phyloP scores from a whole-genome alignment of 2,329 filamentous ascomycete species.

The Talaromyces atroroseus region DNA sequence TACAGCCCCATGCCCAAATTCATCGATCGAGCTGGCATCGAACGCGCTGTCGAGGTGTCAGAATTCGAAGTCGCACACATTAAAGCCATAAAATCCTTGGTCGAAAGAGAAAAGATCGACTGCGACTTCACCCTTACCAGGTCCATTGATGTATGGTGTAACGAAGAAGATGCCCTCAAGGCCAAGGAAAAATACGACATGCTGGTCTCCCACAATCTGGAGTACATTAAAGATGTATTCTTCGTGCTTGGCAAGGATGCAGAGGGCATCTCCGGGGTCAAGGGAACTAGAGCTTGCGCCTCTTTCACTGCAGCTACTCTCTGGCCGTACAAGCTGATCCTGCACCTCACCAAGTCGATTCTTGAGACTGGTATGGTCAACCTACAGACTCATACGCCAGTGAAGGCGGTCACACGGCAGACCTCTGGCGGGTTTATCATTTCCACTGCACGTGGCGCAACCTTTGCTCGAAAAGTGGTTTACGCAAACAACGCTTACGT shows the following conservation, averaged over 20 bases:
- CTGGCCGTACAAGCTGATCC: conserved; percentile 73
- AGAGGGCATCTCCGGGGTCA: conserved; percentile 32
- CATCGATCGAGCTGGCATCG: conserved; percentile 27
- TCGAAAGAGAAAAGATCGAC: conserved; percentile 38
- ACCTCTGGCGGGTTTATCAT: conserved; percentile 50
- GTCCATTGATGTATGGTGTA: conserved; percentile 35
- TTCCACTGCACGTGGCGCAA: conserved; percentile 62
- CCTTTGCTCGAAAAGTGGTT: conserved; percentile 60
- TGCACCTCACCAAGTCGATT: conserved; percentile 59
- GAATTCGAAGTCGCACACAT: conserved; percentile 39
- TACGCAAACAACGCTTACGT: conserved; percentile 83
- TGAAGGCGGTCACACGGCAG: conserved; percentile 23
- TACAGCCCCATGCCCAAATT: conserved; percentile 33
- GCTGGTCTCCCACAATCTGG: conserved; percentile 22
- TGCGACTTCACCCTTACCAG: conserved; percentile 39
- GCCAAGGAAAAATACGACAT: conserved; percentile 26
- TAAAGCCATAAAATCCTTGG: conserved; percentile 32
- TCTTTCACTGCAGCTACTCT: conserved; percentile 28
- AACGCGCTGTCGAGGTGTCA: conserved; percentile 34
- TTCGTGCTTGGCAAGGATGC: conserved; percentile 21
- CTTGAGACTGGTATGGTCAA: conserved; percentile 43
- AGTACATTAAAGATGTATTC: conserved; percentile 24
- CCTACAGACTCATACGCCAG: conserved; percentile 48
- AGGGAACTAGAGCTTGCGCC: conserved; percentile 31
- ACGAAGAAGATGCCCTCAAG: conserved; percentile 24